These are phyloP conservation scores for Cokeromyces recurvatus DNA, from an alignment of 371 early-diverging fungal genomes.

Conservation along the genomic window DNA sequence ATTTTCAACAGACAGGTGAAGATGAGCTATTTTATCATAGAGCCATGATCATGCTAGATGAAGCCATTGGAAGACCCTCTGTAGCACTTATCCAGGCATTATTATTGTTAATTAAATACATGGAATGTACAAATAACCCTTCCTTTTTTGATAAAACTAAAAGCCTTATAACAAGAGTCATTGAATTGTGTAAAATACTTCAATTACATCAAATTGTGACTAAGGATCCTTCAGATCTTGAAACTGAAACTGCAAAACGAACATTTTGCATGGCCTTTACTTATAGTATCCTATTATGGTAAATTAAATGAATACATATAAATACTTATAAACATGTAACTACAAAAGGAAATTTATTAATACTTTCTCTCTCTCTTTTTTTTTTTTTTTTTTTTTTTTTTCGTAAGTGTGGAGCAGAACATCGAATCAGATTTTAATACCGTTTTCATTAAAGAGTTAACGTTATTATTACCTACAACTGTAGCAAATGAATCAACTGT, in stretches of 20 bases:
- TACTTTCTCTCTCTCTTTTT: too few relatives aligned
- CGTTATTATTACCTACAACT: background rate
- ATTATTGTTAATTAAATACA: constrained; percentile 67
- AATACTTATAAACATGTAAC: too few relatives aligned
- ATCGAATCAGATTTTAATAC: constrained; percentile 7
- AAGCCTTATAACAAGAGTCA: constrained; percentile 11
- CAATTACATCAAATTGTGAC: constrained; percentile 6
- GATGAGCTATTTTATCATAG: constrained; percentile 24
- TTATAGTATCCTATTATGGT: constrained; percentile 33
- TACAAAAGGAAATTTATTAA: constrained; percentile 3
- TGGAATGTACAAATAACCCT: constrained; percentile 36
- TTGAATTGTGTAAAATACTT: constrained; percentile 19
- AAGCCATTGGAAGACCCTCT: constrained; percentile 60
- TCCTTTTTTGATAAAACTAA: constrained; percentile 16
- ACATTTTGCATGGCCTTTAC: constrained; percentile 40
- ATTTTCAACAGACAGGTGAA: constrained; percentile 11
- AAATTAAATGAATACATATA: constrained; percentile 11
- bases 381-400: constrained; percentile 2
- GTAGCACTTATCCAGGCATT: constrained; percentile 66
- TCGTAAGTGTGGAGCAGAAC: constrained; percentile 19
- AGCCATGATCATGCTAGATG: constrained; percentile 51
- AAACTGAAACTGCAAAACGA: constrained; percentile 30
- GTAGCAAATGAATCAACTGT: constrained; percentile 1
- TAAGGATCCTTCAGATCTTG: constrained; percentile 5
- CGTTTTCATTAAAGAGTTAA: background rate